phyloP scores from a whole-genome alignment of 1,284 basidiomycete genomes.

The Austroboletus novae-zelandiae region DNA sequence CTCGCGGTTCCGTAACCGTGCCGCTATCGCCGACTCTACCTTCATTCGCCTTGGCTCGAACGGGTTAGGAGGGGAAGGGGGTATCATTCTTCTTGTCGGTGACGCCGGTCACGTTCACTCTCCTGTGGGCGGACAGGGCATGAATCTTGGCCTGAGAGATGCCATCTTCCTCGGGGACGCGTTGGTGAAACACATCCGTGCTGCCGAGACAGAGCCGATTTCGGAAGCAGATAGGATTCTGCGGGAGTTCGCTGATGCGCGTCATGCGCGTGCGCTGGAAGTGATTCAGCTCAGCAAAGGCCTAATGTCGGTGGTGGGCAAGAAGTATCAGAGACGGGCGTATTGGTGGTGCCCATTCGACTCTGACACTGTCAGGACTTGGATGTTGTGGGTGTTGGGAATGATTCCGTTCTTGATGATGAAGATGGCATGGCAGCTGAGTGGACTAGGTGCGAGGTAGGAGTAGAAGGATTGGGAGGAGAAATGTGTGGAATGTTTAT shows the following conservation, averaged over 20 bases:
- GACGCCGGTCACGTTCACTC: slow-evolving; percentile 48
- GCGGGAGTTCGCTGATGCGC: slow-evolving; percentile 11
- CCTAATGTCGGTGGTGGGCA: slow-evolving; percentile 10
- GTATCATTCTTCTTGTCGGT: slow-evolving; percentile 35
- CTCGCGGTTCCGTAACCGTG: slow-evolving; percentile 41
- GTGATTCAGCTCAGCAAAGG: slow-evolving; percentile 25
- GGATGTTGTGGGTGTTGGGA: slow-evolving; percentile 18
- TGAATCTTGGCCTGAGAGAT: slow-evolving; percentile 48
- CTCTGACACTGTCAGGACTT: slow-evolving; percentile 8
- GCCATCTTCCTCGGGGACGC: slow-evolving; percentile 35
- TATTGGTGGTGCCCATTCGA: slow-evolving; percentile 23
- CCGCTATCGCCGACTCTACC: slow-evolving; percentile 34
- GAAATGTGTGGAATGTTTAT: too few relatives aligned
- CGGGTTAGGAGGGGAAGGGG: slow-evolving; percentile 12
- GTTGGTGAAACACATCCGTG: slow-evolving; percentile 21
- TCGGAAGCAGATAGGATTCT: slow-evolving; percentile 22
- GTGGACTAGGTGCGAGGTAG: slow-evolving; percentile 20
- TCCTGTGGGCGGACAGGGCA: slow-evolving; percentile 47
- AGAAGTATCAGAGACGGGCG: slow-evolving; percentile 10
- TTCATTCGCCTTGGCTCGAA: slow-evolving; percentile 27
- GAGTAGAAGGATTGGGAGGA: background rate
- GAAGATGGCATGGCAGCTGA: slow-evolving; percentile 20
- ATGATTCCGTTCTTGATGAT: slow-evolving; percentile 11
- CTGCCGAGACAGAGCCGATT: slow-evolving; percentile 1
- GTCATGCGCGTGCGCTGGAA: slow-evolving; percentile 23